phyloP scores from a whole-genome alignment of 2,329 filamentous ascomycete species.

The Cercospora citrullina region DNA sequence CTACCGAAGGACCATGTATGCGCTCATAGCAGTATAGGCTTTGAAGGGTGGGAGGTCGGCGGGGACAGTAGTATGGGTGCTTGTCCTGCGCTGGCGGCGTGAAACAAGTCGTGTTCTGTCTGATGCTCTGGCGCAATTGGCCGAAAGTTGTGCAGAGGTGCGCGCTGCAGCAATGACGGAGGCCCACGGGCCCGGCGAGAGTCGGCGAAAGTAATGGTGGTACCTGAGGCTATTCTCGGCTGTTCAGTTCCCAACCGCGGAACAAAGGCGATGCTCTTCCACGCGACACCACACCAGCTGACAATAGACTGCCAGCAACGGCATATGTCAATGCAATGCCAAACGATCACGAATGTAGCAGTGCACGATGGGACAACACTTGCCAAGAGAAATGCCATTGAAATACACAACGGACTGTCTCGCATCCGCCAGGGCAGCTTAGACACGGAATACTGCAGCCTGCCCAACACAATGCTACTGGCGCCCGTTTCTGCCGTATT shows the following conservation, averaged over 20 bases:
- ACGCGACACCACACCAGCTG: not conserved
- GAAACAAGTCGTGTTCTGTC: constrained; percentile 14
- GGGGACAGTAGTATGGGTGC: constrained; percentile 1
- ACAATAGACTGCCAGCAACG: not conserved
- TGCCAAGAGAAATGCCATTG: not conserved
- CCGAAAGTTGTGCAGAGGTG: not conserved
- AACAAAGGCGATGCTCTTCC: not conserved
- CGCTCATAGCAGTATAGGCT: constrained; percentile 20
- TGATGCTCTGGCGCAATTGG: constrained; percentile 8
- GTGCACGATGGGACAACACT: not conserved
- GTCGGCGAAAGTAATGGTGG: constrained; percentile 2
- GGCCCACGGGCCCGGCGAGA: not conserved
- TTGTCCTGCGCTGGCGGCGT: not conserved
- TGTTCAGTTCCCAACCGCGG: not conserved
- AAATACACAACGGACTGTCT: not conserved
- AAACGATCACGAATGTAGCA: not conserved
- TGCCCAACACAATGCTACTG: not conserved
- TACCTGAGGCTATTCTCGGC: not conserved
- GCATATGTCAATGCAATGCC: not conserved
- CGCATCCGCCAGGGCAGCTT: not conserved
- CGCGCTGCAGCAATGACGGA: not conserved
- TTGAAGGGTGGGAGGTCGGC: constrained; percentile 3
- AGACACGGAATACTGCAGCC: not conserved
- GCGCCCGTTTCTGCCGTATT: not conserved
- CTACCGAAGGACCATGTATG: constrained; percentile 16